Conservation (phyloP, 1,284 basidiomycete species). For the Phellinidium pouzarii region DNA sequence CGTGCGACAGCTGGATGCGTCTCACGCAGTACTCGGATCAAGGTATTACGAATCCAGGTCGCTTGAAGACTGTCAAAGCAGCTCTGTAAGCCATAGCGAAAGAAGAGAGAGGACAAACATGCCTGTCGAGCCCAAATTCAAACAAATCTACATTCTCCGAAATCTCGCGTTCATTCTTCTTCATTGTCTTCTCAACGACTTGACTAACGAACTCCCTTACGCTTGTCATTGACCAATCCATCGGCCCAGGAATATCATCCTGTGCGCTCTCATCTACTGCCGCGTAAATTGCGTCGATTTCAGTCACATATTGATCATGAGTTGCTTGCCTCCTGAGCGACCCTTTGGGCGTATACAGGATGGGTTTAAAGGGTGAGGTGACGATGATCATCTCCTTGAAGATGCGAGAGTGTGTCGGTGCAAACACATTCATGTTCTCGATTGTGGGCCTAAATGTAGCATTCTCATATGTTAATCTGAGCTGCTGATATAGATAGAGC, state of each 20-base stretch:
- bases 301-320: constrained; percentile 17
- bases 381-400: constrained; percentile 20
- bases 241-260: constrained; percentile 12
- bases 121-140: constrained; percentile 38
- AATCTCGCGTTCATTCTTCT: neutral
- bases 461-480: too few relatives aligned
- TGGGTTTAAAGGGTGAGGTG: constrained; percentile 15
- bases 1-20: constrained; percentile 8
- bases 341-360: constrained; percentile 21
- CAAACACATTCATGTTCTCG: neutral
- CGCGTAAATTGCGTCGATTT: constrained; percentile 20
- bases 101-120: neutral
- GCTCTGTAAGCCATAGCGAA: neutral
- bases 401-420: constrained; percentile 9
- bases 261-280: constrained; percentile 18
- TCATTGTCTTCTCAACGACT: constrained; percentile 18
- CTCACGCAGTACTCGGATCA: constrained; percentile 29
- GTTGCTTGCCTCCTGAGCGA: constrained; percentile 12
- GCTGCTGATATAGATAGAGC: too few relatives aligned
- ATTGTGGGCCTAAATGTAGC: neutral
- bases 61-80: constrained; percentile 32
- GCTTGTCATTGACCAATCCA: constrained; percentile 13
- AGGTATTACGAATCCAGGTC: constrained; percentile 35
- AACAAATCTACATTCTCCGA: constrained; percentile 34
- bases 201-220: constrained; percentile 14